Base-by-base conservation (phyloP, 2,329 filamentous ascomycete species). In the Phyllosticta capitalensis region DNA sequence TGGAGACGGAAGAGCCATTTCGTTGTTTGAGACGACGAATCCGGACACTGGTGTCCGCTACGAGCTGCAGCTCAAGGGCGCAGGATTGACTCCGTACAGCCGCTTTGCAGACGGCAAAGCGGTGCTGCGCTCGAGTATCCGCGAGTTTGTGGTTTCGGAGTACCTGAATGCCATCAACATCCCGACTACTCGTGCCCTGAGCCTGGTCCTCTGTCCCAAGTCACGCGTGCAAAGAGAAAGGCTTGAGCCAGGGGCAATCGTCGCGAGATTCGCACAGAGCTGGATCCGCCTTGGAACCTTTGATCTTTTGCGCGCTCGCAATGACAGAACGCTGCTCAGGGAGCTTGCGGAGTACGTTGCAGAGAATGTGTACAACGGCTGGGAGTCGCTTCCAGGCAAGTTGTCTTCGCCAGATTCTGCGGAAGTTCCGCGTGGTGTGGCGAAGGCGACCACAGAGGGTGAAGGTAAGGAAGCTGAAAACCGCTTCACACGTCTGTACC, bases 221-320 rank as follows among this genome's bases (percentile, higher is more conserved):
- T 80, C 82, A 28, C 84, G 81, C 63, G 92, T 96, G 0, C 71
- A 85, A 33, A 82, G 94, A 59, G 94, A 99, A 75, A 83, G 82
- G 3, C 74, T 88, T 2, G 94, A 99, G 72, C 91, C 92, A 0
- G 92, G 91, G 14, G 94, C 94, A 9, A 94, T 99, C 62, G 94
- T 99, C 12, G 82, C 90, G 26, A 84, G 94, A 10, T 96, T 96
- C 68, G 94, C 94, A 0, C 85, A 96, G 71, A 87, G 83, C 19
- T 99, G 94, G 94, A 74, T 99, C 52, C 82, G 94, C 22, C 84
- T 99, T 55, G 94, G 94, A n/a, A 97, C 88, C 20, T 99, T 99
- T 69, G 95, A 99, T 67, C 81, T 99, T n/a, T 81, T 92, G 9
- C 84, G 91, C 48, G 86, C 88, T 3, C 81, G 94, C 20, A 89